Conservation (phyloP, 345 rosid species). For the Eucalyptus tenuipes region DNA sequence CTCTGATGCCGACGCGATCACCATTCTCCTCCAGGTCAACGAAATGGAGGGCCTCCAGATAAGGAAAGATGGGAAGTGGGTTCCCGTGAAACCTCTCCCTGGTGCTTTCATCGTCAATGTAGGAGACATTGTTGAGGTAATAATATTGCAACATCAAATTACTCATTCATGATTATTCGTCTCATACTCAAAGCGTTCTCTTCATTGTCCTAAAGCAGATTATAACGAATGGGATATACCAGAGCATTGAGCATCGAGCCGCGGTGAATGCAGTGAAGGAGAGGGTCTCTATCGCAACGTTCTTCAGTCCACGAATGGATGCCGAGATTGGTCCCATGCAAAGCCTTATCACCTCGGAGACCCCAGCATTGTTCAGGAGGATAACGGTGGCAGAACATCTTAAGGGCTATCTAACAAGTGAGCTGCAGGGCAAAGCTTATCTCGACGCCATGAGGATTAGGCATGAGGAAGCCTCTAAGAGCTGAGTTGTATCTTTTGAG, state of each 20-base stretch:
- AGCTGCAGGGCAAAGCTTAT: background rate
- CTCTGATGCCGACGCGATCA: background rate
- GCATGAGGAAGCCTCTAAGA: background rate
- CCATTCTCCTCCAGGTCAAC: constrained; percentile 7
- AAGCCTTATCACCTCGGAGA: background rate
- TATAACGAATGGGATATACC: constrained; percentile 4
- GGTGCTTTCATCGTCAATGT: constrained; percentile 6
- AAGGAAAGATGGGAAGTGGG: constrained; percentile 1
- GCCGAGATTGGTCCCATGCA: background rate
- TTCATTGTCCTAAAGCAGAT: background rate
- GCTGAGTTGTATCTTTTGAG: background rate
- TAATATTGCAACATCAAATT: background rate
- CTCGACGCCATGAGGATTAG: constrained; percentile 1
- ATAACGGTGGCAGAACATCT: background rate
- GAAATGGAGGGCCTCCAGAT: constrained; percentile 7
- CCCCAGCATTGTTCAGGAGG: background rate
- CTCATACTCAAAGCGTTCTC: background rate
- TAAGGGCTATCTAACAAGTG: background rate
- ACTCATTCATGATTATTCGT: background rate
- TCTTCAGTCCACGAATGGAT: background rate
- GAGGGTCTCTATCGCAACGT: background rate
- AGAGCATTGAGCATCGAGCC: constrained; percentile 6
- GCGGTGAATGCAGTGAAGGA: background rate
- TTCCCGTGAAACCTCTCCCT: background rate
- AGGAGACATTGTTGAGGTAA: constrained; percentile 5